Percentiles rank a stretch among this genome's conserved stretches.
phyloP scores from a whole-genome alignment of 768 basidiomycete species.

The Boletus sp. region DNA sequence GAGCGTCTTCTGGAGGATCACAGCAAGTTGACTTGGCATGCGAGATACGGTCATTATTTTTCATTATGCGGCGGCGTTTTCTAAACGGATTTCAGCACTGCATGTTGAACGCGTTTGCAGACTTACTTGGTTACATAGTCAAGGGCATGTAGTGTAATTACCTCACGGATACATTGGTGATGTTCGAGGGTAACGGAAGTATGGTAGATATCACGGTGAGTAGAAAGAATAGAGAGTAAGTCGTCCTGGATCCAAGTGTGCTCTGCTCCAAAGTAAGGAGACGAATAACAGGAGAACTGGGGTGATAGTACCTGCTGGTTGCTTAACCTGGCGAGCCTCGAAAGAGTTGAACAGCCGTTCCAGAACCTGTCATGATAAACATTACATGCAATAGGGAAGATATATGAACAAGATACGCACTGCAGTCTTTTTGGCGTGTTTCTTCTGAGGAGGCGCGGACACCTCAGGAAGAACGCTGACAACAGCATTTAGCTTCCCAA shows the following conservation, averaged over 20 bases:
- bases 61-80: constrained; percentile 84
- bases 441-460: constrained; percentile 29
- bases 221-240: constrained; percentile 59
- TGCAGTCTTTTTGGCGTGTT: constrained; percentile 20
- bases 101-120: neutral
- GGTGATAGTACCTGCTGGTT: constrained; percentile 44
- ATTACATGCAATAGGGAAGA: neutral
- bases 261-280: constrained; percentile 33
- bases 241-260: constrained; percentile 59
- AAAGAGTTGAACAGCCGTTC: constrained; percentile 58
- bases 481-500: constrained; percentile 53
- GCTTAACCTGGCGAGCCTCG: constrained; percentile 48
- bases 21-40: constrained; percentile 57
- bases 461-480: constrained; percentile 45
- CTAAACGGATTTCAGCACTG: constrained; percentile 38
- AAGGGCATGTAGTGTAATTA: constrained; percentile 71
- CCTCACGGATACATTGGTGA: constrained; percentile 63
- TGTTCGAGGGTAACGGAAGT: constrained; percentile 62
- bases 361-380: constrained; percentile 41
- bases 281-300: neutral
- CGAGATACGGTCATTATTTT: constrained; percentile 91
- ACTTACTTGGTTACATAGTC: constrained; percentile 86
- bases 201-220: constrained; percentile 75
- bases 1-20: constrained; percentile 67
- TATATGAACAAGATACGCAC: constrained; percentile 14